phyloP scores from a whole-genome alignment of 1,139 yeast genomes.

The Blastobotrys serpentis region DNA sequence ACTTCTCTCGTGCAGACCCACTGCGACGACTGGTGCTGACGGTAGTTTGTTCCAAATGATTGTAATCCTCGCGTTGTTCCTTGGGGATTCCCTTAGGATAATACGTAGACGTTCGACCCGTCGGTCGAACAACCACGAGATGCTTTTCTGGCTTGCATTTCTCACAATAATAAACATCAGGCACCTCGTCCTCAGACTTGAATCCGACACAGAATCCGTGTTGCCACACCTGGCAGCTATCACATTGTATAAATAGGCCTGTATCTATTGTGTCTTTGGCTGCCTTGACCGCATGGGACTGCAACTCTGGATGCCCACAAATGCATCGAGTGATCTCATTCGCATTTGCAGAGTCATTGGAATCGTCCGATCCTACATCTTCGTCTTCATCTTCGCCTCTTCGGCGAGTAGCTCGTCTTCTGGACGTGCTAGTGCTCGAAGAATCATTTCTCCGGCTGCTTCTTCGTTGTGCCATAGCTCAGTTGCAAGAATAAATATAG shows the following conservation, averaged over 20 bases:
- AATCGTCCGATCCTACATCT: conserved; percentile 16
- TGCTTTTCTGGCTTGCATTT: conserved; percentile 82
- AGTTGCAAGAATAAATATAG: neutral
- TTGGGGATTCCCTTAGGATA: conserved; percentile 34
- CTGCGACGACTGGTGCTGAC: neutral
- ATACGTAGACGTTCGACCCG: conserved; percentile 46
- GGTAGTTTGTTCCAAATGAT: neutral
- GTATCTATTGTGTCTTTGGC: conserved; percentile 56
- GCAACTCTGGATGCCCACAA: conserved; percentile 75
- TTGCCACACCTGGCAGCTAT: conserved; percentile 92
- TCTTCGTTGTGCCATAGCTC: conserved; percentile 11
- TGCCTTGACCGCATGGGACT: conserved; percentile 40
- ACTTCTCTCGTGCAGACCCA: neutral
- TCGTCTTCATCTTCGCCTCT: conserved; percentile 13
- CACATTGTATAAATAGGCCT: conserved; percentile 86
- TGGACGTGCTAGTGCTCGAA: conserved; percentile 4
- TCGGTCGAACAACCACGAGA: conserved; percentile 50
- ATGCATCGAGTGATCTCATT: conserved; percentile 87
- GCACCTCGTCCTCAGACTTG: conserved; percentile 67
- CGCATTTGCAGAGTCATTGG: conserved; percentile 25
- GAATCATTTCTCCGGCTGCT: conserved; percentile 9
- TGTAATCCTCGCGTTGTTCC: conserved; percentile 9
- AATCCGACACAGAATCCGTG: conserved; percentile 95
- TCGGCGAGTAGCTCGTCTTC: conserved; percentile 12
- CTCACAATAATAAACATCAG: conserved; percentile 94